phyloP scores from a whole-genome alignment of 768 basidiomycete species.

The Dacryopinax primogenitus region DNA sequence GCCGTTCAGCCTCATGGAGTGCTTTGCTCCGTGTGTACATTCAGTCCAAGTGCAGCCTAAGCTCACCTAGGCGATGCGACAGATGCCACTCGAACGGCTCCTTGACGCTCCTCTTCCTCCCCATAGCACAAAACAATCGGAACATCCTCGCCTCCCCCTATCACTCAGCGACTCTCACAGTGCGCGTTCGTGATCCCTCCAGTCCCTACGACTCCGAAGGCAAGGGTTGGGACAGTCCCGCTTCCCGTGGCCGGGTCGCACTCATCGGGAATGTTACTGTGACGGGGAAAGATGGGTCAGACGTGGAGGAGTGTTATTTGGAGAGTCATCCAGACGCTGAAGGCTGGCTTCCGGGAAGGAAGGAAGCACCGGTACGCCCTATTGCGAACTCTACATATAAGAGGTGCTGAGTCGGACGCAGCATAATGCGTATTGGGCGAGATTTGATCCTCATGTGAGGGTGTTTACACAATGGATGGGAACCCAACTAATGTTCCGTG shows the following conservation, averaged over 20 bases:
- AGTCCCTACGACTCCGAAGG: conserved; percentile 17
- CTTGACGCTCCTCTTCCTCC: conserved; percentile 40
- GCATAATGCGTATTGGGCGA: conserved; percentile 40
- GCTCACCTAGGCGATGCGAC: background rate
- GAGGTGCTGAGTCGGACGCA: background rate
- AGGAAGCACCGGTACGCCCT: conserved; percentile 28
- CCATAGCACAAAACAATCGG: conserved; percentile 42
- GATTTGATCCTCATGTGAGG: conserved; percentile 42
- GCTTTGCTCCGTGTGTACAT: conserved; percentile 33
- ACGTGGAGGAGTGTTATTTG: conserved; percentile 32
- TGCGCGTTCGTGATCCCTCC: conserved; percentile 27
- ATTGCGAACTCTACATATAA: background rate
- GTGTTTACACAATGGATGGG: background rate
- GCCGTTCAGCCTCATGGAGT: conserved; percentile 43
- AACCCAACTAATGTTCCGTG: background rate
- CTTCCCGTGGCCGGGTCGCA: conserved; percentile 37
- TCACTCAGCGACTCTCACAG: conserved; percentile 36
- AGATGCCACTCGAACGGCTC: conserved; percentile 43
- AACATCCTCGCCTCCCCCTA: conserved; percentile 34
- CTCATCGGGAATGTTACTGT: conserved; percentile 40
- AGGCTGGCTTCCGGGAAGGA: conserved; percentile 39
- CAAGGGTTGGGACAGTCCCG: conserved; percentile 23
- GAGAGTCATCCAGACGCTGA: conserved; percentile 37
- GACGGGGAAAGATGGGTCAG: conserved; percentile 28
- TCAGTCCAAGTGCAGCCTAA: conserved; percentile 1